Base-by-base conservation (phyloP, 805 yeast genomes). In the Huiozyma sinensis region DNA sequence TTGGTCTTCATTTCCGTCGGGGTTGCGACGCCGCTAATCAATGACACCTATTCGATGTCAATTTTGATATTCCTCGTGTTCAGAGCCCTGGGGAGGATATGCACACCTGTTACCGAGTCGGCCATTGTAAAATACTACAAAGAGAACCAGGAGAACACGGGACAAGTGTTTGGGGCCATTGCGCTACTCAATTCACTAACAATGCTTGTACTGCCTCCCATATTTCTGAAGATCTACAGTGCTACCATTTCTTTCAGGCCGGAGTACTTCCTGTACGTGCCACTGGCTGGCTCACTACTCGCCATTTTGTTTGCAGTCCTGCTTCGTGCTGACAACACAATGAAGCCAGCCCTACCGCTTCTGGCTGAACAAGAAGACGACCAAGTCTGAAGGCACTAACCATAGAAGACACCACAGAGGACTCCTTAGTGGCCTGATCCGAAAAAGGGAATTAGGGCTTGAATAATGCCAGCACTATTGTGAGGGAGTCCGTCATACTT, bases 111-210 rank as follows among this genome's bases (percentile, higher is more conserved):
- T 0, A 49, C 81, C 8, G 81, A 76, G 53, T 69, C 82, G 0
- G 50, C 83, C 1, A 61, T 81, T 8, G 69, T 79, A 43, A 83
- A 83, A 57, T 78, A 79, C 57, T 74, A 71, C 47, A 75, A 77
- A 1, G 76, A 76, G 36, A 68, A 72, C 10, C 36, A 76, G 5
- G 76, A 76, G 38, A 69, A 72, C 10, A 69, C 76, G 5, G 94
- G 94, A 12, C 87, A 81, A 58, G 67, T 80, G 12, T 82, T 81
- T 63, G 88, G 90, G 7, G 86, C 81, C 0, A 58, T 82, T 38
- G 76, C 86, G 0, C 57, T 83, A 41, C 56, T 81, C 12, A 75
- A 77, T 55, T 79, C 76, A 49, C 40, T 73, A 0, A 59, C 73
- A 4, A 60, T 66, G 46, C 63, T 80, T 47, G 44, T 72, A 7